phyloP scores from a whole-genome alignment of 495 filamentous ascomycete species.

The Trichoderma asperelloides region DNA sequence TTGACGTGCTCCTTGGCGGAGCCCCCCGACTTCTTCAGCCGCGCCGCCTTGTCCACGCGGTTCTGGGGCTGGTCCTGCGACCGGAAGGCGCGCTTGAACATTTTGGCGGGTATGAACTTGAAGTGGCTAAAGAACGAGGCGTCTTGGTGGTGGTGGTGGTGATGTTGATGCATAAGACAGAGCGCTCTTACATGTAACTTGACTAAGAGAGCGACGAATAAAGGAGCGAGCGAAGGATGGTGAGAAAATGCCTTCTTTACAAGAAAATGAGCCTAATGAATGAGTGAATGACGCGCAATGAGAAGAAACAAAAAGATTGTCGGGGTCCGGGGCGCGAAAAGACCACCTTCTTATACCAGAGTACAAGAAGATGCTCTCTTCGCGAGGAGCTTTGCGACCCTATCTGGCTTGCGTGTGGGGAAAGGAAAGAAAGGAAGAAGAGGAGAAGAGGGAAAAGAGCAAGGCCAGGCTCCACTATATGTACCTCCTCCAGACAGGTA shows the following conservation, averaged over 20 bases:
- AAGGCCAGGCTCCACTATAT: background rate
- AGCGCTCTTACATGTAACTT: conserved; percentile 17
- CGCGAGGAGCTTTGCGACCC: conserved; percentile 41
- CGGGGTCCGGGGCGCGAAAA: conserved; percentile 36
- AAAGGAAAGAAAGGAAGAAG: conserved; percentile 21
- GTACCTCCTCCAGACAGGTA: conserved; percentile 1
- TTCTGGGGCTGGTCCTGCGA: conserved; percentile 38
- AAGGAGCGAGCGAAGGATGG: conserved; percentile 16
- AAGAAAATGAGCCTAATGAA: conserved; percentile 14
- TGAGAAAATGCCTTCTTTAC: background rate
- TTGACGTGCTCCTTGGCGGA: conserved; percentile 52
- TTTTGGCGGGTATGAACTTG: conserved; percentile 33
- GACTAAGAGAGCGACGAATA: conserved; percentile 41
- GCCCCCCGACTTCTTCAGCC: conserved; percentile 51
- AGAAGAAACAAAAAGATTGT: conserved; percentile 29
- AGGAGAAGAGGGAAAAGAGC: conserved; percentile 18
- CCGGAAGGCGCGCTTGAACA: conserved; percentile 81
- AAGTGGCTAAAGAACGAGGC: conserved; percentile 21
- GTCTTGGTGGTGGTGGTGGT: conserved; percentile 23
- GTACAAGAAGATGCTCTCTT: conserved; percentile 32
- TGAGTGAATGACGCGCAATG: conserved; percentile 36
- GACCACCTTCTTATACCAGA: conserved; percentile 18
- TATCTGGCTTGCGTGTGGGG: conserved; percentile 37
- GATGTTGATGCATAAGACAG: conserved; percentile 21
- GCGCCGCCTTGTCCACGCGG: conserved; percentile 71